Conservation (phyloP, 352 stramenopile species). For the Globisporangium echinulatum region DNA sequence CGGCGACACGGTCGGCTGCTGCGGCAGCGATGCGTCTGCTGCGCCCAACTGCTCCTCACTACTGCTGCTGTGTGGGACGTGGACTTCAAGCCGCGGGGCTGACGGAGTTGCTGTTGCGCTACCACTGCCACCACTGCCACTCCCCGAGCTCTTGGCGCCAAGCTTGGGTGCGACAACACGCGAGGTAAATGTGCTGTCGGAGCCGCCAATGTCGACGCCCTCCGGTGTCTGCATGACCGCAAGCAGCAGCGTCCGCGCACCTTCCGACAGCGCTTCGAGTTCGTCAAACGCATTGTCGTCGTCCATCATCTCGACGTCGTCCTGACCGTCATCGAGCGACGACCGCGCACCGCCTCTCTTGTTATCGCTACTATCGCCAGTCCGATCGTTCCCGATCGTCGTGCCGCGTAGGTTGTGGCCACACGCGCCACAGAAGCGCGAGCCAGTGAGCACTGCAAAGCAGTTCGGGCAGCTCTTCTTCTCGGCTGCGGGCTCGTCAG, state of each 20-base stretch:
- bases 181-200: conserved; percentile 36
- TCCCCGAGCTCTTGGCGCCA: background rate
- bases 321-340: conserved; percentile 30
- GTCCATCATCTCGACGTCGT: conserved; percentile 56
- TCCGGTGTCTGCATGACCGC: conserved; percentile 87
- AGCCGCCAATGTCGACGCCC: conserved; percentile 69
- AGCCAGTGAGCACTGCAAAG: conserved; percentile 77
- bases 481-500: conserved; percentile 63
- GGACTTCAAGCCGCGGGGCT: conserved; percentile 3
- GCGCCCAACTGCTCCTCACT: conserved; percentile 9
- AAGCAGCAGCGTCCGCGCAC: conserved; percentile 73
- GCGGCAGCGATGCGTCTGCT: background rate
- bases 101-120: background rate
- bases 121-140: background rate
- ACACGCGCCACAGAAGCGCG: conserved; percentile 83
- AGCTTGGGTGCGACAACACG: conserved; percentile 8
- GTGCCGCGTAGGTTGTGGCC: conserved; percentile 83
- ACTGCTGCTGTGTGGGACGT: conserved; percentile 14
- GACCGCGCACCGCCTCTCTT: conserved; percentile 12
- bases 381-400: conserved; percentile 42
- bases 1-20: conserved; percentile 8
- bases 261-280: conserved; percentile 81
- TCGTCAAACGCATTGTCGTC: conserved; percentile 86
- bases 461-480: conserved; percentile 86
- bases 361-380: conserved; percentile 15